Evolutionary conservation across 441 rosid species (phyloP).

Genomic region (Croton laevigatus): DNA sequence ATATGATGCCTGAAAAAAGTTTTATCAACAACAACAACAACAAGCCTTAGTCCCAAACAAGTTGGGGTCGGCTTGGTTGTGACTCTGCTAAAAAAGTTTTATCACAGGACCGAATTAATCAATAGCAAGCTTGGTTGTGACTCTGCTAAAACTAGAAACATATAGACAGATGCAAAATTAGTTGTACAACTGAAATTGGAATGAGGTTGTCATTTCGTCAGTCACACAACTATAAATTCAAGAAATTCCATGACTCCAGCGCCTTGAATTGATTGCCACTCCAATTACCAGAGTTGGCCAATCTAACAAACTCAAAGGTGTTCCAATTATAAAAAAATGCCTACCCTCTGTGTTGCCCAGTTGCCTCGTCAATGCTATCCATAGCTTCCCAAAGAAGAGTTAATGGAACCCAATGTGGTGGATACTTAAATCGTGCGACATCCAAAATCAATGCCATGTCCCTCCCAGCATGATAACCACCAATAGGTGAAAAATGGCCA

Average conservation of each 20-base stretch:
- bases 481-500: constrained; percentile 65
- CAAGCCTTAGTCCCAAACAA: too few relatives aligned
- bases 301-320: background rate
- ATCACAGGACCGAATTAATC: background rate
- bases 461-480: constrained; percentile 53
- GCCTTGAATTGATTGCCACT: constrained; percentile 9
- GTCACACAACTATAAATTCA: background rate
- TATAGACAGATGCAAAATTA: background rate
- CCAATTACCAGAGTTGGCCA: constrained; percentile 4
- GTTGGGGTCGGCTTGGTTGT: too few relatives aligned
- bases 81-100: too few relatives aligned
- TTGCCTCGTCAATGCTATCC: constrained; percentile 40
- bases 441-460: constrained; percentile 61
- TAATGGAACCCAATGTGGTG: constrained; percentile 63
- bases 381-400: constrained; percentile 63
- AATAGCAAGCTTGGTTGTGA: constrained; percentile 7
- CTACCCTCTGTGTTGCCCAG: constrained; percentile 50
- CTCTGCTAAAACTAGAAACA: background rate
- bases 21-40: too few relatives aligned
- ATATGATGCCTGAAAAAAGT: too few relatives aligned
- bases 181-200: background rate
- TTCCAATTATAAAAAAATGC: constrained; percentile 6
- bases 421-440: constrained; percentile 63
- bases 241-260: background rate
- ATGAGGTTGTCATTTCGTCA: background rate